phyloP scores from a whole-genome alignment of 2,329 filamentous ascomycete species.

The Xylariaceae sp. region DNA sequence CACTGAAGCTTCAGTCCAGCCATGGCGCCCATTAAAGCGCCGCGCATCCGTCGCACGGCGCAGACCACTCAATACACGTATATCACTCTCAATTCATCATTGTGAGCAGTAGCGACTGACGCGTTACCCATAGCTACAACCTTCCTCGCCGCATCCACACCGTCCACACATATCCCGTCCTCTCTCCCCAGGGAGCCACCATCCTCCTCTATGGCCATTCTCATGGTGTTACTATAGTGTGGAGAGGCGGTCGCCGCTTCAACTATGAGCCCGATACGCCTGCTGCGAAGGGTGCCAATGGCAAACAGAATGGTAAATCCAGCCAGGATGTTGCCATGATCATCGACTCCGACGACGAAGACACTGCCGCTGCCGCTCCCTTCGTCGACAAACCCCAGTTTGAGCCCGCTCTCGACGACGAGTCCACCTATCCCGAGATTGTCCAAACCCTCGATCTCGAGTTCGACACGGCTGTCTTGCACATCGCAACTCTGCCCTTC shows the following conservation, averaged over 20 bases:
- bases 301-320: conserved; percentile 49
- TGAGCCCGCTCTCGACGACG: conserved; percentile 46
- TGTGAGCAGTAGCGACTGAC: too few relatives aligned
- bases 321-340: conserved; percentile 55
- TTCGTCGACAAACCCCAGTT: conserved; percentile 57
- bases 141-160: conserved; percentile 55
- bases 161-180: conserved; percentile 57
- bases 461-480: conserved; percentile 51
- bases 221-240: conserved; percentile 57
- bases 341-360: conserved; percentile 61
- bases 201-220: conserved; percentile 62
- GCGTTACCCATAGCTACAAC: conserved; percentile 46
- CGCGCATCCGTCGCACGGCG: conserved; percentile 34
- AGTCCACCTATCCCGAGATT: conserved; percentile 51
- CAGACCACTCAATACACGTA: conserved; percentile 37
- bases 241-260: conserved; percentile 60
- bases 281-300: conserved; percentile 26
- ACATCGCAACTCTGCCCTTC: conserved; percentile 54
- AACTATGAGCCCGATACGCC: conserved; percentile 40
- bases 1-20: neutral
- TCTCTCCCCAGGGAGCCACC: conserved; percentile 60
- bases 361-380: conserved; percentile 25
- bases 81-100: conserved; percentile 1
- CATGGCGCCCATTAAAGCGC: conserved; percentile 27
- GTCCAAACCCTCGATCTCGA: conserved; percentile 59